phyloP scores from a whole-genome alignment of 176 grass and related monocot species.

The Poa pratensis region DNA sequence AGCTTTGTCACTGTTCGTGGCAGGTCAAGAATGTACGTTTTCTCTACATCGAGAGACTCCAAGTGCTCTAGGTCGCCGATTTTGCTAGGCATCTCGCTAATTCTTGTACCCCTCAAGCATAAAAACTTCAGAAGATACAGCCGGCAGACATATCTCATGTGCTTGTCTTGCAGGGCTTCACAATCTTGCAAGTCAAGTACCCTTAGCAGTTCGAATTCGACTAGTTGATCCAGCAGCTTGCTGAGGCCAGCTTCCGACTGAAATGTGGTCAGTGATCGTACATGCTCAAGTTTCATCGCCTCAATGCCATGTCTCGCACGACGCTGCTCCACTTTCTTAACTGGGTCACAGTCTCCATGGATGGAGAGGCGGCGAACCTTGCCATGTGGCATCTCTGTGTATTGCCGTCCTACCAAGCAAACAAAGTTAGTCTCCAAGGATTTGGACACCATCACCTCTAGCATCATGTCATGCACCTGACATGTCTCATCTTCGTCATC shows the following conservation, averaged over 20 bases:
- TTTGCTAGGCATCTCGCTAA: neutral
- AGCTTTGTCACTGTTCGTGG: neutral
- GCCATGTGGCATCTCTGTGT: neutral
- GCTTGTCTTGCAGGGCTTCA: neutral
- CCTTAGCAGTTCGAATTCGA: neutral
- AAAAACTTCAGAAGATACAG: neutral
- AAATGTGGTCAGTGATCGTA: slow-evolving; percentile 7
- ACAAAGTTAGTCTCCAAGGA: slow-evolving; percentile 11
- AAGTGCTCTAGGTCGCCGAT: neutral
- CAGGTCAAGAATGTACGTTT: too few species aligned
- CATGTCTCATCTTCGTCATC: neutral
- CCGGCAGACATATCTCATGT: neutral
- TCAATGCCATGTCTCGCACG: neutral
- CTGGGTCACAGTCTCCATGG: neutral
- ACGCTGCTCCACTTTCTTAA: neutral
- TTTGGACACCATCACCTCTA: slow-evolving; percentile 20
- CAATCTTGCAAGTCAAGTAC: slow-evolving; percentile 16
- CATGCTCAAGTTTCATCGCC: neutral
- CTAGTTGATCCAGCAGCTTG: neutral
- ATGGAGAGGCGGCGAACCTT: neutral
- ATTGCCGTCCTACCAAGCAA: neutral
- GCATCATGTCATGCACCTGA: neutral
- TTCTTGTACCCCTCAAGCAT: neutral
- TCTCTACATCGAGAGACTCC: neutral
- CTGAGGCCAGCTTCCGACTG: neutral